Evolutionary conservation across 2,329 filamentous ascomycete species (phyloP), one percentile per base, ranked within the genome.

Genomic region (Stemphylium lycopersici): DNA sequence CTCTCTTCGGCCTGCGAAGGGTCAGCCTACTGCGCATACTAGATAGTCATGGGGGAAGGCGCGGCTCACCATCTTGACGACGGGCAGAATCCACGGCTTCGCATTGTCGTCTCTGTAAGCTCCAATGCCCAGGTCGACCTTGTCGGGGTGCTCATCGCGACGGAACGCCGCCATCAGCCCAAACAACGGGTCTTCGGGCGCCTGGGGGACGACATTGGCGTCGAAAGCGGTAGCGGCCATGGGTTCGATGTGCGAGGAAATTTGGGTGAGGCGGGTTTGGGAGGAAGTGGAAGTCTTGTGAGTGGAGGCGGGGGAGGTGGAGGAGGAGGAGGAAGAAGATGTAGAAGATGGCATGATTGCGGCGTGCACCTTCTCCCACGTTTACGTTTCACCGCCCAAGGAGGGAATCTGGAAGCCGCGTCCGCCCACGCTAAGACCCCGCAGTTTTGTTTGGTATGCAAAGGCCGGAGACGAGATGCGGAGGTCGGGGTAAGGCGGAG

Each of bases 21-120:
- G 46, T 51, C 33, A 55, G 52, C 16, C 24, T 24, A 42, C 39
- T 37, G 40, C 12, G 13, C 26, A 7, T 15, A 20, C 20, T 20
- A 20, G 20, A 4, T 20, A 33, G 32, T 6, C n/a, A 10, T 26
- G 1, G 38, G 40, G 18, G 50, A 39, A 29, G 32, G 44, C 37
- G 31, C 16, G 45, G 52, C 80, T 72, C 80, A 96, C 93, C 90
- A 96, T 96, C 80, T 91, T 96, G 58, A 98, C 93, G 2, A 98
- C 93, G 16, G 95, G 93, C 60, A 99, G 80, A 58, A 99, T 87
- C 95, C 95, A 99, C 3, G 95, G 95, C 81, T 98, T 98, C 58
- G 92, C 93, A 73, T 93, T 89, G 79, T 98, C 84, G 72, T 96
- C 95, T 74, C 95, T 85, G 79, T 99, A 99, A 55, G 95, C 95